Conservation (phyloP, 2,329 filamentous ascomycete species). For the Orbilia brochopaga region DNA sequence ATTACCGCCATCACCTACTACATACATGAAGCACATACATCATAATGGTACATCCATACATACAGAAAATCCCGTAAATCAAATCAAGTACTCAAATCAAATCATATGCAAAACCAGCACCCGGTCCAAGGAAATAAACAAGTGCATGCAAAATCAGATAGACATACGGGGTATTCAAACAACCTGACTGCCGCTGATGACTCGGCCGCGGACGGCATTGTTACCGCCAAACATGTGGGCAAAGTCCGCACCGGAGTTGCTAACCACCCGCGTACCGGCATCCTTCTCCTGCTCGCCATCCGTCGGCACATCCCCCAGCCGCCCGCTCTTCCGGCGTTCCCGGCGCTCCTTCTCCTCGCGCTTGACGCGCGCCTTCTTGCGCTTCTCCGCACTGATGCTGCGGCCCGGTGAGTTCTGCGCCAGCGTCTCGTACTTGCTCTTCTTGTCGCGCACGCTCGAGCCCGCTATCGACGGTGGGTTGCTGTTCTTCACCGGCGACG, state of each 20-base stretch:
- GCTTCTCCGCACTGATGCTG: constrained; percentile 40
- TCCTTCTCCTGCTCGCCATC: constrained; percentile 36
- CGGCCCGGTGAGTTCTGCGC: constrained; percentile 36
- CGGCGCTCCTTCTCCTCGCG: constrained; percentile 25
- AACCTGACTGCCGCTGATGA: constrained; percentile 47
- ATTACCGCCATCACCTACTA: no score
- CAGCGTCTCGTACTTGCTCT: constrained; percentile 39
- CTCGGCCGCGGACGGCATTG: constrained; percentile 22
- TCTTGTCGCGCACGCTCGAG: constrained; percentile 21
- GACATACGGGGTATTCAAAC: constrained; percentile 5
- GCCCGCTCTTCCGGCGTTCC: constrained; percentile 16
- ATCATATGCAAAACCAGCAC: background rate
- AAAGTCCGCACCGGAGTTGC: constrained; percentile 42
- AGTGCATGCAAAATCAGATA: constrained; percentile 1
- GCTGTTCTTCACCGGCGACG: constrained; percentile 24
- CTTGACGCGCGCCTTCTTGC: constrained; percentile 20
- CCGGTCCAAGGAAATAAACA: background rate
- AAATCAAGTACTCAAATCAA: background rate
- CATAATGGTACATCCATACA: no score
- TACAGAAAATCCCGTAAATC: no score
- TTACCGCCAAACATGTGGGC: constrained; percentile 31
- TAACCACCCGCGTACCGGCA: constrained; percentile 29
- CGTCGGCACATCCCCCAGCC: constrained; percentile 14
- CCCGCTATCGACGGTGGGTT: background rate
- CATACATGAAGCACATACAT: no score